These are phyloP conservation scores for Colletotrichum phormii DNA, from an alignment of 2,329 filamentous ascomycete species.

Conservation along the genomic window DNA sequence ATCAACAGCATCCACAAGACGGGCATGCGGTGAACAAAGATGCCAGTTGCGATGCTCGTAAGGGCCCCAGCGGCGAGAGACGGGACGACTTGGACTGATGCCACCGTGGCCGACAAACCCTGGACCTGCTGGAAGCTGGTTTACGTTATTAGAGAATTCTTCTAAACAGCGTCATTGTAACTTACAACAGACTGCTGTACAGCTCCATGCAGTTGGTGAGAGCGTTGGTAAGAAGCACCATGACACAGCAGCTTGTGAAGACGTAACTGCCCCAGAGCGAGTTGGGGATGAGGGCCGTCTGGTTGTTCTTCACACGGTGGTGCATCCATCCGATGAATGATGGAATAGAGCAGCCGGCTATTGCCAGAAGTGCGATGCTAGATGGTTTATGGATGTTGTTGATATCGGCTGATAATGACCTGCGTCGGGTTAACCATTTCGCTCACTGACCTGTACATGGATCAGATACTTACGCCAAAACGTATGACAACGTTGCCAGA, in stretches of 20 bases:
- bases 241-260: conserved; percentile 63
- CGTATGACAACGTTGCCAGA: conserved; percentile 7
- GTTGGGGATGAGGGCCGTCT: conserved; percentile 59
- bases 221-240: conserved; percentile 53
- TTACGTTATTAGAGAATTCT: conserved; percentile 9
- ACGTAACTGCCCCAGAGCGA: conserved; percentile 63
- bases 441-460: conserved; percentile 47
- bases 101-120: conserved; percentile 48
- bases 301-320: neutral
- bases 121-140: conserved; percentile 58
- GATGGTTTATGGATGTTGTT: neutral
- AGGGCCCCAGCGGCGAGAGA: conserved; percentile 48
- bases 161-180: neutral
- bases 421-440: conserved; percentile 37
- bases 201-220: conserved; percentile 56
- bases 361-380: conserved; percentile 3
- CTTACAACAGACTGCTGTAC: conserved; percentile 55
- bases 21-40: conserved; percentile 48
- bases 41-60: conserved; percentile 47
- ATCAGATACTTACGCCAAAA: conserved; percentile 13
- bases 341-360: neutral
- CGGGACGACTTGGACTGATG: conserved; percentile 55
- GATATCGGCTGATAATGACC: conserved; percentile 14
- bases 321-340: conserved; percentile 18
- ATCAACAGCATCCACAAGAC: conserved; percentile 45